A percentile compares a stretch with the other conserved stretches of the same genome.
These are phyloP conservation scores for Chlorophyllum brunneum DNA, from an alignment of 768 basidiomycete species.

Conservation along the genomic window DNA sequence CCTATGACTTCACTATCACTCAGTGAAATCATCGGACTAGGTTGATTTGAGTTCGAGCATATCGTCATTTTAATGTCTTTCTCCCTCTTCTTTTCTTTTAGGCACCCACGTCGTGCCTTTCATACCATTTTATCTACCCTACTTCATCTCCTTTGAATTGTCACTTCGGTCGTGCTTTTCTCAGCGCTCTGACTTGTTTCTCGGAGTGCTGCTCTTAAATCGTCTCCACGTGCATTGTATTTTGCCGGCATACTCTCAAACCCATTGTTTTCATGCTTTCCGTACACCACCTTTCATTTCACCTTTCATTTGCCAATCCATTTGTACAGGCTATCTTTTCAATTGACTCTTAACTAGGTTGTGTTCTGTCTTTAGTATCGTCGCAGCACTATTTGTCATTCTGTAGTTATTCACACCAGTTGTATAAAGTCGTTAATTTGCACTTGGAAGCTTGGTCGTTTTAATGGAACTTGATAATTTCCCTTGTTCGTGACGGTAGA, in stretches of 20 bases:
- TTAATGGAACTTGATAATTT: background rate
- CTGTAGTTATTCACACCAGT: conserved; percentile 64
- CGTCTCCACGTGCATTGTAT: conserved; percentile 59
- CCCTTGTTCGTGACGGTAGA: background rate
- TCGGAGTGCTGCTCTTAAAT: conserved; percentile 35
- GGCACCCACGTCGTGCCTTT: conserved; percentile 26
- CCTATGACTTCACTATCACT: conserved; percentile 20
- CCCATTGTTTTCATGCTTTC: conserved; percentile 52
- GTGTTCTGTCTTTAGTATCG: conserved; percentile 63
- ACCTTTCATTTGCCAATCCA: conserved; percentile 39
- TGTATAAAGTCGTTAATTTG: conserved; percentile 56
- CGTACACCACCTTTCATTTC: conserved; percentile 36
- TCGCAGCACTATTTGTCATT: conserved; percentile 64
- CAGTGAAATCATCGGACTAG: conserved; percentile 15
- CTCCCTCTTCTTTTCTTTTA: conserved; percentile 20
- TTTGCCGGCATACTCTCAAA: conserved; percentile 60
- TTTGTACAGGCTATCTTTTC: conserved; percentile 57
- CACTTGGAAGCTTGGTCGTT: conserved; percentile 13
- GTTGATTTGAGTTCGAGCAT: conserved; percentile 25
- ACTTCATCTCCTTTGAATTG: conserved; percentile 37
- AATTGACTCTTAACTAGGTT: conserved; percentile 48
- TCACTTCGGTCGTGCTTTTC: conserved; percentile 36
- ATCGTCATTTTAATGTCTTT: conserved; percentile 37
- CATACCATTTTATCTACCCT: conserved; percentile 37
- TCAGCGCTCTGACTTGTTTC: conserved; percentile 34